phyloP scores from a whole-genome alignment of 2,329 filamentous ascomycete species.

The Trichoderma asperellum region DNA sequence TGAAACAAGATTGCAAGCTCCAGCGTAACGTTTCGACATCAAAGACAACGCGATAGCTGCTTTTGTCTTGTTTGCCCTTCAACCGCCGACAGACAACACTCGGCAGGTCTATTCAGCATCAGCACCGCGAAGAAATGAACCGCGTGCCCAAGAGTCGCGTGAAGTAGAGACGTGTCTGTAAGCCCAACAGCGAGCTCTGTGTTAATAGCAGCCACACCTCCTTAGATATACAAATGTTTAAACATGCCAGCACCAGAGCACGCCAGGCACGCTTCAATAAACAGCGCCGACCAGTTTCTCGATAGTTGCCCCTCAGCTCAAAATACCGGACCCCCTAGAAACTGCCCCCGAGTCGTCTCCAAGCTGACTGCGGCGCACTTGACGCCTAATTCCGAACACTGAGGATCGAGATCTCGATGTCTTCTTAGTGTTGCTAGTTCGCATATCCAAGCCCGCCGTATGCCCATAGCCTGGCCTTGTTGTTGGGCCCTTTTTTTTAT shows the following conservation, averaged over 20 bases:
- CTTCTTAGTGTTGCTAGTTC: background rate
- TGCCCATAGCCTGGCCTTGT: background rate
- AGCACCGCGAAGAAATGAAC: background rate
- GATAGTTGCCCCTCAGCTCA: background rate
- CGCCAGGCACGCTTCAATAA: background rate
- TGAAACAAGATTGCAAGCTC: constrained; percentile 1
- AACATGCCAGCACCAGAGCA: background rate
- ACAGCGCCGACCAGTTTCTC: background rate
- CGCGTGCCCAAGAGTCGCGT: background rate
- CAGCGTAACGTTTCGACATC: background rate
- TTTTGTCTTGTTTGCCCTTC: background rate
- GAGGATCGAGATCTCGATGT: constrained; percentile 20
- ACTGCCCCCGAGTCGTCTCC: background rate
- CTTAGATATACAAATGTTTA: background rate
- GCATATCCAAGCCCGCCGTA: background rate
- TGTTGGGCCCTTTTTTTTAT: background rate
- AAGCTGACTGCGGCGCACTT: background rate
- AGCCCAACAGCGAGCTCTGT: background rate
- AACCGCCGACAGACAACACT: background rate
- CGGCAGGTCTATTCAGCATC: background rate
- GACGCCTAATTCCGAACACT: constrained; percentile 11
- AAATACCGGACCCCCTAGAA: background rate
- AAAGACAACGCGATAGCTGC: constrained; percentile 9
- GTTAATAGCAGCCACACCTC: background rate
- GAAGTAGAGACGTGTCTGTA: background rate